Evolutionary conservation across 2,329 filamentous ascomycete species (phyloP).

Genomic region (Zymoseptoria pseudotritici): DNA sequence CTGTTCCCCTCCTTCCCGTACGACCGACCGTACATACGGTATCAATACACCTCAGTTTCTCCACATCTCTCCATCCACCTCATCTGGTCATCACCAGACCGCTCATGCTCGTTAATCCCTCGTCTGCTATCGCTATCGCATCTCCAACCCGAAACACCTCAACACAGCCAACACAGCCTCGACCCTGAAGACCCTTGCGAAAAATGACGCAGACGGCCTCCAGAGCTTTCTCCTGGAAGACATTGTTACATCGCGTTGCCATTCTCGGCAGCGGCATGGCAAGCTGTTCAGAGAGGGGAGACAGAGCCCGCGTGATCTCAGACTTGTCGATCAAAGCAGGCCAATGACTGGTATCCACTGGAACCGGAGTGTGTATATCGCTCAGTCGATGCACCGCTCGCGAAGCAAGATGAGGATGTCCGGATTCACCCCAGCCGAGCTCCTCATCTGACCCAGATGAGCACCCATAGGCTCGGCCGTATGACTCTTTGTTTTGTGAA

Average conservation of each 20-base stretch:
- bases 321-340: not conserved
- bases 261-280: not conserved
- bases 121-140: not conserved
- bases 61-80: too few relatives aligned
- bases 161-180: not conserved
- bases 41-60: too few relatives aligned
- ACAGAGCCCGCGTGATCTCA: not conserved
- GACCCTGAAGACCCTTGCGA: not conserved
- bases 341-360: not conserved
- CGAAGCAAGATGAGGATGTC: not conserved
- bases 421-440: not conserved
- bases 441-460: not conserved
- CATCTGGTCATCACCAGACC: too few relatives aligned
- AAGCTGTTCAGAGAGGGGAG: not conserved
- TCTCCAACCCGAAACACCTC: not conserved
- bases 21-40: too few relatives aligned
- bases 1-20: too few relatives aligned
- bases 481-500: not conserved
- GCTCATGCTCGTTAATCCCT: not conserved
- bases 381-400: not conserved
- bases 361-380: not conserved
- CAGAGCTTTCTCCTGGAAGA: not conserved
- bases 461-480: too few relatives aligned
- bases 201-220: not conserved
- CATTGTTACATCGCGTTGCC: not conserved